phyloP scores from a whole-genome alignment of 164 flowering plant genomes.

The Liriodendron chinense region DNA sequence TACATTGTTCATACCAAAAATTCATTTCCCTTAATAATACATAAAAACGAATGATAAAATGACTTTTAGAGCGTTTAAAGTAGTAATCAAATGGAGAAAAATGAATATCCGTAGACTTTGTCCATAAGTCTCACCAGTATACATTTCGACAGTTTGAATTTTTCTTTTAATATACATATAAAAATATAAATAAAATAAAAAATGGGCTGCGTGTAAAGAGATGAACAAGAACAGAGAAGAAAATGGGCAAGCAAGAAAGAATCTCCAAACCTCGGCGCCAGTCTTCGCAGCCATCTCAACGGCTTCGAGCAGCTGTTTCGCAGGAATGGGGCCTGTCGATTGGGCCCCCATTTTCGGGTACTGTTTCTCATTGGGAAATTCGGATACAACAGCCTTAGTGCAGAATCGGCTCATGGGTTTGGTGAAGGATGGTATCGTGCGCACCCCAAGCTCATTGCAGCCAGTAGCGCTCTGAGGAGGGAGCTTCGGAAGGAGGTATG shows the following conservation, averaged over 20 bases:
- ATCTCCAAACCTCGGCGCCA: conserved; percentile 65
- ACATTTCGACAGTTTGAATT: too few species aligned
- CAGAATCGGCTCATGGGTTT: conserved; percentile 8
- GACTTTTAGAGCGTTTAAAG: background rate
- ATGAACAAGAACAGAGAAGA: background rate
- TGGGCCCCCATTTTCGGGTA: conserved; percentile 58
- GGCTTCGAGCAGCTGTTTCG: conserved; percentile 56
- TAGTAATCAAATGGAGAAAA: too few species aligned
- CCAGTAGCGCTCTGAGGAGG: background rate
- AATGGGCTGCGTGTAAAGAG: too few species aligned
- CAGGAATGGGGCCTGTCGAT: conserved; percentile 73
- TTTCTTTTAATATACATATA: background rate
- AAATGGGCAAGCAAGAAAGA: background rate
- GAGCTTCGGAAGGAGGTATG: conserved; percentile 5
- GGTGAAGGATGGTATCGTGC: conserved; percentile 1
- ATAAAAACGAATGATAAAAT: background rate
- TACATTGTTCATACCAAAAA: too few species aligned
- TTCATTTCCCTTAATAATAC: background rate
- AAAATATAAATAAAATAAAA: too few species aligned
- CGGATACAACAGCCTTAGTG: conserved; percentile 51
- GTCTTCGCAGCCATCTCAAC: conserved; percentile 76
- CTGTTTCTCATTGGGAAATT: conserved; percentile 27
- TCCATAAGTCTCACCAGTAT: background rate
- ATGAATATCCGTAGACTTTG: too few species aligned
- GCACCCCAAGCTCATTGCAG: background rate